Evolutionary conservation across 495 filamentous ascomycete genomes (phyloP).

Genomic region (Aspergillus bertholletiae): DNA sequence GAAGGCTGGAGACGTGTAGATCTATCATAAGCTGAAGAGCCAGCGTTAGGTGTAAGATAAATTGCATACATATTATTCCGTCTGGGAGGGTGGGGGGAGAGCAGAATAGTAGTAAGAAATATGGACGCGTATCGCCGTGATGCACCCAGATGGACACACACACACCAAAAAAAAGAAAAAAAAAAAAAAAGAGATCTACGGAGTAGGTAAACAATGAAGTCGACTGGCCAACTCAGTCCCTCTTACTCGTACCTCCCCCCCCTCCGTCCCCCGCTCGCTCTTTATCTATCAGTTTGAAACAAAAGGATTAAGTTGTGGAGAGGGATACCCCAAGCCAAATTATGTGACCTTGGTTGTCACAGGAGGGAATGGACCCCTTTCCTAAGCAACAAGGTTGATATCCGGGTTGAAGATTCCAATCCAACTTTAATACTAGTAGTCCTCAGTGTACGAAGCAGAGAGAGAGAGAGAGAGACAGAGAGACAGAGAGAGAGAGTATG

Average conservation of each 20-base stretch:
- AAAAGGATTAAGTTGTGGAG: background rate
- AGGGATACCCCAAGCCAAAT: background rate
- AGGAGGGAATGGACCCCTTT: background rate
- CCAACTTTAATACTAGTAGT: background rate
- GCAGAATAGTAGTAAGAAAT: background rate
- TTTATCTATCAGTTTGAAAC: background rate
- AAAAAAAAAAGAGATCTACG: too few relatives aligned
- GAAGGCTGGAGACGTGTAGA: constrained; percentile 5
- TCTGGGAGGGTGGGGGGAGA: background rate
- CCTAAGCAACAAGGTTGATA: background rate
- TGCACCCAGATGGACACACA: background rate
- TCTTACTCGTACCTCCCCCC: background rate
- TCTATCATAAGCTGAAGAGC: constrained; percentile 1
- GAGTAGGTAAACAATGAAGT: too few relatives aligned
- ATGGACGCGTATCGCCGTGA: background rate
- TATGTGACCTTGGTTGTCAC: background rate
- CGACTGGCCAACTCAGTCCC: too few relatives aligned
- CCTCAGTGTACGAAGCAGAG: too few relatives aligned
- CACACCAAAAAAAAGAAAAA: background rate
- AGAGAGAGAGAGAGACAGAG: background rate
- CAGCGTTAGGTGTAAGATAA: background rate
- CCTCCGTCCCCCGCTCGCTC: too few relatives aligned
- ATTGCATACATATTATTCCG: background rate
- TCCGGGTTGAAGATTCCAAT: too few relatives aligned
- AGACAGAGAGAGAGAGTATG: background rate